These are phyloP conservation scores for Adiantum capillusveneris DNA, from an alignment of 75 land plant species.

Conservation along the genomic window DNA sequence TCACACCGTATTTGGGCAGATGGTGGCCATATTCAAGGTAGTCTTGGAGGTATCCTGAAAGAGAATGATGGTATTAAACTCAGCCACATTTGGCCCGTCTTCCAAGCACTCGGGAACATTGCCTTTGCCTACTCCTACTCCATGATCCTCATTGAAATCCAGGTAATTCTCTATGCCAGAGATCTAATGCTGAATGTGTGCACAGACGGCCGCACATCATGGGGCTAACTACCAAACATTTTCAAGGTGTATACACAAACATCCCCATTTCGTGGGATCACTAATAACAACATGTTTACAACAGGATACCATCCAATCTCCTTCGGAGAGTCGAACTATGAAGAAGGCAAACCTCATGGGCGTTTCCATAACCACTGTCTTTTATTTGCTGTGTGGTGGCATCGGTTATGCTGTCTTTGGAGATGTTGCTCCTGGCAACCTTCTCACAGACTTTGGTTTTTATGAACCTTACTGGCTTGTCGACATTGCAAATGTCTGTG, in stretches of 20 bases:
- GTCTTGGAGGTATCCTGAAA: slow-evolving; percentile 3
- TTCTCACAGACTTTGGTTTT: slow-evolving; percentile 66
- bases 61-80: background rate
- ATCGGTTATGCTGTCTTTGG: slow-evolving; percentile 81
- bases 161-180: slow-evolving; percentile 6
- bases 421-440: slow-evolving; percentile 57
- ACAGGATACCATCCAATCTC: slow-evolving; percentile 68
- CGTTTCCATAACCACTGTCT: slow-evolving; percentile 40
- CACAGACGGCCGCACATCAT: too few relatives aligned
- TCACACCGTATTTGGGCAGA: too few relatives aligned
- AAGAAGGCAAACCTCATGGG: slow-evolving; percentile 50
- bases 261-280: too few relatives aligned
- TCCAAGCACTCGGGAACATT: too few relatives aligned
- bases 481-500: slow-evolving; percentile 58
- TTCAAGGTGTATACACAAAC: too few relatives aligned
- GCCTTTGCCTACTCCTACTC: slow-evolving; percentile 15
- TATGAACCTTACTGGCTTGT: slow-evolving; percentile 68
- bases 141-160: slow-evolving; percentile 18
- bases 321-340: slow-evolving; percentile 64
- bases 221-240: too few relatives aligned
- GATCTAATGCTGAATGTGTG: too few relatives aligned
- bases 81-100: slow-evolving; percentile 19
- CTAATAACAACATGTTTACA: too few relatives aligned
- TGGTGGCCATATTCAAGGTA: background rate
- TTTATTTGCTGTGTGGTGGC: slow-evolving; percentile 67